A percentile compares a stretch with the other conserved stretches of the same genome.
phyloP scores from a whole-genome alignment of 2,329 filamentous ascomycete species.

The Emmonsiellopsis sp. region DNA sequence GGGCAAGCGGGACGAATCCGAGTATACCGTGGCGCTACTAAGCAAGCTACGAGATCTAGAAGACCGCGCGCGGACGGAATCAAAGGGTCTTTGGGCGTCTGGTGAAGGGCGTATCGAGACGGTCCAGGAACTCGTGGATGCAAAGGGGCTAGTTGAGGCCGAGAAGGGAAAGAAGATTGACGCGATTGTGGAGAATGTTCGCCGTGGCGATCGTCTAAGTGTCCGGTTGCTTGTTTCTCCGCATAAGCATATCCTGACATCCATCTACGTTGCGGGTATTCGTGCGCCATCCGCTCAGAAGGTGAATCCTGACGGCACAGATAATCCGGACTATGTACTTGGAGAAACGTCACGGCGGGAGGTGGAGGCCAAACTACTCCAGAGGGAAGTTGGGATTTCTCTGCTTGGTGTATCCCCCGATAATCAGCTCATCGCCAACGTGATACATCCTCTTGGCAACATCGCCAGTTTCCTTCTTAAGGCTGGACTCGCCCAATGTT shows the following conservation, averaged over 20 bases:
- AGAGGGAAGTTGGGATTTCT: slow-evolving; percentile 73
- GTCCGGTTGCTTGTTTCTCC: slow-evolving; percentile 72
- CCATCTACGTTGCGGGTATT: slow-evolving; percentile 82
- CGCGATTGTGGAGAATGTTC: slow-evolving; percentile 79
- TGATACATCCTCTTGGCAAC: slow-evolving; percentile 83
- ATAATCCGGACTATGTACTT: slow-evolving; percentile 77
- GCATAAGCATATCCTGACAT: slow-evolving; percentile 77
- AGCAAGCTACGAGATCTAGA: slow-evolving; percentile 72
- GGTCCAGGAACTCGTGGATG: slow-evolving; percentile 69
- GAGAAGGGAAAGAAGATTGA: slow-evolving; percentile 82
- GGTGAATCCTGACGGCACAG: slow-evolving; percentile 67
- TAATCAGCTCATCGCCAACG: slow-evolving; percentile 77
- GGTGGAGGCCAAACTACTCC: slow-evolving; percentile 75
- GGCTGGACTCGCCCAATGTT: slow-evolving; percentile 82
- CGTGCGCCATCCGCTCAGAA: slow-evolving; percentile 84
- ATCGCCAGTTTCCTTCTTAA: slow-evolving; percentile 87
- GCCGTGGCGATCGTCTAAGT: slow-evolving; percentile 84
- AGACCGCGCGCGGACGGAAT: slow-evolving; percentile 64
- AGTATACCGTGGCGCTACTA: slow-evolving; percentile 60
- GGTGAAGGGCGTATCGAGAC: slow-evolving; percentile 61
- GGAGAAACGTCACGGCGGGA: slow-evolving; percentile 84
- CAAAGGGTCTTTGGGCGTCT: slow-evolving; percentile 72
- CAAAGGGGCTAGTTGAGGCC: slow-evolving; percentile 65
- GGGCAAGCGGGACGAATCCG: slow-evolving; percentile 73
- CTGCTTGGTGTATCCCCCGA: slow-evolving; percentile 83